Conservation (phyloP, 805 yeast genomes). For the Kuraishia hungarica region DNA sequence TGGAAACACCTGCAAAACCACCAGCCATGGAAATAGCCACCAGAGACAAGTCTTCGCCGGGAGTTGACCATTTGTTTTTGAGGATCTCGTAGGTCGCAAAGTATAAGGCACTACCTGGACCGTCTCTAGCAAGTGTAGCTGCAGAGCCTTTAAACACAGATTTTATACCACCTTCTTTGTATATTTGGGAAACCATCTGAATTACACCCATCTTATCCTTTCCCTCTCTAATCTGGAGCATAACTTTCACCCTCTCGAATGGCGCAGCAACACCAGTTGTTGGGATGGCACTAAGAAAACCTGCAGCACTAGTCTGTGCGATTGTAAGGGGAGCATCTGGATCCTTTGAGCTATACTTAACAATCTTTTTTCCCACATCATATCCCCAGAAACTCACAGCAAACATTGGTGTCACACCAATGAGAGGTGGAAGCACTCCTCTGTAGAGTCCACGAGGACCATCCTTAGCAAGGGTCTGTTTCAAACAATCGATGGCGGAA, state of each 20-base stretch:
- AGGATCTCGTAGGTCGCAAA: conserved; percentile 89
- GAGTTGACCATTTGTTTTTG: conserved; percentile 50
- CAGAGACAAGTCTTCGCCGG: conserved; percentile 49
- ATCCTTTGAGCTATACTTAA: conserved; percentile 24
- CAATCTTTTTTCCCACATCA: conserved; percentile 81
- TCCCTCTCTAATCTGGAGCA: conserved; percentile 71
- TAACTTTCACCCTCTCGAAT: conserved; percentile 90
- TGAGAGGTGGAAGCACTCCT: conserved; percentile 88
- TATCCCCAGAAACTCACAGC: conserved; percentile 99
- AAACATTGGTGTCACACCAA: conserved; percentile 98
- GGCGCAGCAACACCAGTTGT: conserved; percentile 97
- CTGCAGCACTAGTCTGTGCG: conserved; percentile 79
- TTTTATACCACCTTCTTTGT: conserved; percentile 70
- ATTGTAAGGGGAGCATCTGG: conserved; percentile 40
- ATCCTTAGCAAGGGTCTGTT: conserved; percentile 58
- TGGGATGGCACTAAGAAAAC: conserved; percentile 90
- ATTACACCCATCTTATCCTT: conserved; percentile 37
- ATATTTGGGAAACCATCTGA: conserved; percentile 57
- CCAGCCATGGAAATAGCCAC: conserved; percentile 82
- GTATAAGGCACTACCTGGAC: conserved; percentile 94
- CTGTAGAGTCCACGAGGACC: conserved; percentile 80
- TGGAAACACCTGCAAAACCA: conserved; percentile 91
- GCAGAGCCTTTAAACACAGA: conserved; percentile 87
- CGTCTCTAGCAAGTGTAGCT: conserved; percentile 93
- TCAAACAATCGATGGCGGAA: conserved; percentile 60